These are phyloP conservation scores for Aspergillus pseudotamarii DNA, from an alignment of 2,329 filamentous ascomycete species.

Conservation along the genomic window DNA sequence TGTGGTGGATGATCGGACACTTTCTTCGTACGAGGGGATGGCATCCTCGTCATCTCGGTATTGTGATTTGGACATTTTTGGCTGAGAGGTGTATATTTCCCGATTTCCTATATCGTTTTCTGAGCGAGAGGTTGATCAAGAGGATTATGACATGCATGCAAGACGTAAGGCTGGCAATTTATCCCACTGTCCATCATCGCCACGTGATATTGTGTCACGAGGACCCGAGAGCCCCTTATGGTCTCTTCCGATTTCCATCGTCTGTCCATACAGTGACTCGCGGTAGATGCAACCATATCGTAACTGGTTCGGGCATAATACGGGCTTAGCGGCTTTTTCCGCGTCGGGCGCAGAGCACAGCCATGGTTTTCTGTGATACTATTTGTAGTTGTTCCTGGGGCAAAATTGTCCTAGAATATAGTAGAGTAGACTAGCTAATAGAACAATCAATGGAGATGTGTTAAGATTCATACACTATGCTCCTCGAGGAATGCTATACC, in stretches of 20 bases:
- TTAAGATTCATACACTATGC: neutral
- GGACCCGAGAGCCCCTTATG: neutral
- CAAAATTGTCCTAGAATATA: neutral
- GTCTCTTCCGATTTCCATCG: neutral
- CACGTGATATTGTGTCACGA: neutral
- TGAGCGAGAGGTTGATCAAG: neutral
- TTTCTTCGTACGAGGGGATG: conserved; percentile 1
- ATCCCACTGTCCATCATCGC: neutral
- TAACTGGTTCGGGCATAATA: neutral
- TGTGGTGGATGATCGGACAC: neutral
- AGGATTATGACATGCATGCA: neutral
- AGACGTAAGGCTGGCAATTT: neutral
- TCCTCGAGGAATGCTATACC: neutral
- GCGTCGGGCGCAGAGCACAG: conserved; percentile 1
- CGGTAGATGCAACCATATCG: neutral
- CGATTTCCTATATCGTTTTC: neutral
- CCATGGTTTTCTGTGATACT: neutral
- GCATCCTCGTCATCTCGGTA: neutral
- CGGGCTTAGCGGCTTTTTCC: neutral
- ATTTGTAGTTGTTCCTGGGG: neutral
- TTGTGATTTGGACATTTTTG: neutral
- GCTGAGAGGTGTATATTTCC: neutral
- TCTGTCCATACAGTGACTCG: neutral
- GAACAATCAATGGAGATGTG: neutral
- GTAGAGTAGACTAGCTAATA: neutral